These are phyloP conservation scores for Podila epicladia DNA, from an alignment of 192 early-diverging fungal species.

Conservation along the genomic window DNA sequence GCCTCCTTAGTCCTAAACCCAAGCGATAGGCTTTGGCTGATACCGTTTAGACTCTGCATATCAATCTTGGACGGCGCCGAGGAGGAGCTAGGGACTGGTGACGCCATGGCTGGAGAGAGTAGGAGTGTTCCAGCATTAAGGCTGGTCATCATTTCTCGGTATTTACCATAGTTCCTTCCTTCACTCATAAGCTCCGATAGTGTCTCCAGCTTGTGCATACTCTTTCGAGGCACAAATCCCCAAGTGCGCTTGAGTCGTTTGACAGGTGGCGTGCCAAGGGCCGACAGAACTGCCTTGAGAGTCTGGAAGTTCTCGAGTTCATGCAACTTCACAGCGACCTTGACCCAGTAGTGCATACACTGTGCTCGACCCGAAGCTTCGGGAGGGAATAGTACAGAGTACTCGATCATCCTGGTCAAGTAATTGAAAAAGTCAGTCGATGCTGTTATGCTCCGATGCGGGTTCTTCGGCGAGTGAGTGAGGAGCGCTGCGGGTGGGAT, in stretches of 20 bases:
- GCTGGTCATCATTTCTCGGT: constrained; percentile 66
- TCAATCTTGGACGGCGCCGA: constrained; percentile 15
- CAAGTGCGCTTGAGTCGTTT: constrained; percentile 77
- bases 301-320: constrained; percentile 75
- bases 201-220: constrained; percentile 61
- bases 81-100: constrained; percentile 10
- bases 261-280: constrained; percentile 75
- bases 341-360: constrained; percentile 75
- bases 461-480: constrained; percentile 67
- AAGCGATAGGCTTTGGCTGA: constrained; percentile 24
- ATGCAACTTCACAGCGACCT: constrained; percentile 66
- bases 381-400: constrained; percentile 69
- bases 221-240: constrained; percentile 73
- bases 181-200: constrained; percentile 71
- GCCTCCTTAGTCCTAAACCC: constrained; percentile 46
- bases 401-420: constrained; percentile 77
- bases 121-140: constrained; percentile 37
- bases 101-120: constrained; percentile 10
- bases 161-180: constrained; percentile 75
- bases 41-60: constrained; percentile 24
- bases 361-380: constrained; percentile 67
- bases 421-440: constrained; percentile 87
- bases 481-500: constrained; percentile 69
- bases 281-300: constrained; percentile 73
- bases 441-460: constrained; percentile 67